These are phyloP conservation scores for Aspergillus niger DNA, from an alignment of 2,329 filamentous ascomycete species.

Conservation along the genomic window DNA sequence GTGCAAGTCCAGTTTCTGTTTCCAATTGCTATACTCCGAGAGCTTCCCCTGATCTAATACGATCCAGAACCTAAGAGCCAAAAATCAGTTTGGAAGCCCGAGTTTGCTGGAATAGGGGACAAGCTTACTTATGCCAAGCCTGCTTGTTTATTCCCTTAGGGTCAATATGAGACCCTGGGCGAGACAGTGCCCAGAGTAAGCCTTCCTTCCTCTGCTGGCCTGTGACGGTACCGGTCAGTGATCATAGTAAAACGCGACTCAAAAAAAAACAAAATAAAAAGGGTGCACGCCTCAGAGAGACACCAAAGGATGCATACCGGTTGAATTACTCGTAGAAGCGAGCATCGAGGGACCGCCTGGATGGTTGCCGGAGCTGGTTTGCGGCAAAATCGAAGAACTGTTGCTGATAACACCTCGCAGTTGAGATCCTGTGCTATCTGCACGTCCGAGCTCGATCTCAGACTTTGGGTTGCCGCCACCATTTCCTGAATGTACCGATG, in stretches of 20 bases:
- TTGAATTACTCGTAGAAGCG: conserved; percentile 26
- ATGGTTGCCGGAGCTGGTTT: conserved; percentile 26
- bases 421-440: conserved; percentile 74
- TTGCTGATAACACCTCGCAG: conserved; percentile 55
- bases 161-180: conserved; percentile 91
- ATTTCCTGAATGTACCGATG: conserved; percentile 36
- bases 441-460: conserved; percentile 70
- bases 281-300: not conserved
- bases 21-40: conserved; percentile 99
- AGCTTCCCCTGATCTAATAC: conserved; percentile 95
- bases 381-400: conserved; percentile 49
- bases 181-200: conserved; percentile 88
- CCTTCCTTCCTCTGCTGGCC: conserved; percentile 85
- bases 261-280: not conserved
- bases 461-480: conserved; percentile 57
- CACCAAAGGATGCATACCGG: conserved; percentile 43
- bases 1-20: conserved; percentile 91
- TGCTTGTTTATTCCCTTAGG: conserved; percentile 95
- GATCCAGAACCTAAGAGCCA: conserved; percentile 79
- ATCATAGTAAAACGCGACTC: conserved; percentile 29
- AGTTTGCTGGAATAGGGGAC: conserved; percentile 3
- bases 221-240: conserved; percentile 54
- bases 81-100: not conserved
- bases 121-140: conserved; percentile 91
- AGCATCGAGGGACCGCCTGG: conserved; percentile 26